phyloP scores from a whole-genome alignment of 441 rosid genomes.

The Corymbia citriodora region DNA sequence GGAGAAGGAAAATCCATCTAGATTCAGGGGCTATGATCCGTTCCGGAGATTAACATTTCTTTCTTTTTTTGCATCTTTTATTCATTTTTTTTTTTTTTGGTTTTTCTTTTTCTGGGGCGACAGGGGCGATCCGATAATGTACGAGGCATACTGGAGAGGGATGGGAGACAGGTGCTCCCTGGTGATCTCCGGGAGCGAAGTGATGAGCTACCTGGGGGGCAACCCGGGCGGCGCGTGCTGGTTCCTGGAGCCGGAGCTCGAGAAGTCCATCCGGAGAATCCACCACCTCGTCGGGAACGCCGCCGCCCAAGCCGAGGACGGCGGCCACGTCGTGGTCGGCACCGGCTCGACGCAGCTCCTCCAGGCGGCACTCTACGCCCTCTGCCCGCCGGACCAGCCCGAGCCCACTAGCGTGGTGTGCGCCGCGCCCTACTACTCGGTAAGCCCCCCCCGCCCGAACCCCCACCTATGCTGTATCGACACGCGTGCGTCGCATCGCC shows the following conservation, averaged over 20 bases:
- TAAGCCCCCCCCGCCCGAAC: constrained; percentile 22
- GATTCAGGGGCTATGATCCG: background rate
- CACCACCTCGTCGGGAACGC: constrained; percentile 74
- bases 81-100: background rate
- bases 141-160: constrained; percentile 61
- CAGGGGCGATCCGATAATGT: constrained; percentile 88
- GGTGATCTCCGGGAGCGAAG: constrained; percentile 50
- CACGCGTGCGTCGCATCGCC: rapidly evolving
- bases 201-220: constrained; percentile 90
- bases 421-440: constrained; percentile 91
- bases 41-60: background rate
- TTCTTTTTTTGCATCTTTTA: background rate
- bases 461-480: background rate
- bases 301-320: constrained; percentile 36
- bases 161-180: constrained; percentile 53
- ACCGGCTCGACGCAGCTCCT: constrained; percentile 82
- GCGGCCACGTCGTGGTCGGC: constrained; percentile 59
- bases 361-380: constrained; percentile 70
- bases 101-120: background rate
- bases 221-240: constrained; percentile 51
- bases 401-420: constrained; percentile 66
- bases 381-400: constrained; percentile 30
- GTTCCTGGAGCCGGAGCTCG: constrained; percentile 64
- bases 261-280: constrained; percentile 46
- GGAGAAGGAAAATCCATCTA: background rate